Percentiles rank a stretch among this genome's conserved stretches.
Evolutionary conservation across 805 yeast species (phyloP).

Genomic region (Yamadazyma endophytica): DNA sequence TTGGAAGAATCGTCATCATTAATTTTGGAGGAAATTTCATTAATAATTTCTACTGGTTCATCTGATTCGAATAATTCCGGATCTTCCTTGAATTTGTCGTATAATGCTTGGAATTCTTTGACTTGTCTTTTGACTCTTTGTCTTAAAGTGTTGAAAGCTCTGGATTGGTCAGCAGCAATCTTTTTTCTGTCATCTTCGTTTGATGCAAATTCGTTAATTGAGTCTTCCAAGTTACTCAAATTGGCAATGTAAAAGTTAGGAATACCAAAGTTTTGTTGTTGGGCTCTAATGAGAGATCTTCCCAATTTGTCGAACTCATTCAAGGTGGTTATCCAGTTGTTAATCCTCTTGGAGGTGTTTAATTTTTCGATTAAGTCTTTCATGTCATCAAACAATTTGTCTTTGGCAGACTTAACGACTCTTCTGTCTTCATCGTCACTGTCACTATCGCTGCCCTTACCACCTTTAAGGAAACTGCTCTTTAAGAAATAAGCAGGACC

Average conservation of each 20-base stretch:
- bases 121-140: conserved; percentile 82
- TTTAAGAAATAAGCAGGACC: conserved; percentile 58
- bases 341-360: conserved; percentile 61
- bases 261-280: conserved; percentile 70
- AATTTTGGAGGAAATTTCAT: conserved; percentile 20
- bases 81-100: conserved; percentile 57
- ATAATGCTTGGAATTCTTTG: conserved; percentile 61
- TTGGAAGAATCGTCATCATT: conserved; percentile 30
- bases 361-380: conserved; percentile 60
- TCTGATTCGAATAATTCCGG: conserved; percentile 73
- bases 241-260: conserved; percentile 71
- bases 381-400: conserved; percentile 86
- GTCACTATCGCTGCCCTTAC: conserved; percentile 37
- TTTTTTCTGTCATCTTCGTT: conserved; percentile 58
- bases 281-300: conserved; percentile 61
- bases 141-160: conserved; percentile 80
- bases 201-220: conserved; percentile 48
- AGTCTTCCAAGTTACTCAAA: conserved; percentile 69
- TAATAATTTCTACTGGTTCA: conserved; percentile 33
- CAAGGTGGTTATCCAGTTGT: conserved; percentile 76
- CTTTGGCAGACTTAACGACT: conserved; percentile 90
- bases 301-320: conserved; percentile 75
- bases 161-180: conserved; percentile 76
- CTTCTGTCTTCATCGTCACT: conserved; percentile 70
- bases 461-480: conserved; percentile 43